Base-by-base conservation (phyloP, 192 early-diverging fungal species). In the Backusella luteola region DNA sequence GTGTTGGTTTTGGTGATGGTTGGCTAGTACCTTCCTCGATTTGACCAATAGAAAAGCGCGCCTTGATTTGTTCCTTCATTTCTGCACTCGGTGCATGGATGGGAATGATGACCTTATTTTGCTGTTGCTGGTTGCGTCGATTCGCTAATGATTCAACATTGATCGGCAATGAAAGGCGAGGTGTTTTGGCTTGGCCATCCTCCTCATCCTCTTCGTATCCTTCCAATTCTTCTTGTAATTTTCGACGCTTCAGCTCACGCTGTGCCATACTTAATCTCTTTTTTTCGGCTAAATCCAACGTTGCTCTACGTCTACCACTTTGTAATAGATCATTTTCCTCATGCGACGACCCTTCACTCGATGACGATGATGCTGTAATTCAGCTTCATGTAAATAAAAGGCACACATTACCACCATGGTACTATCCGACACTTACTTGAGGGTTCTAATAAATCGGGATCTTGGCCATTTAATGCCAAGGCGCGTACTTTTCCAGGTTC, bases 401-500 rank as follows among this genome's bases (percentile, higher is more conserved):
- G 38, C 3, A 39, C 32, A 32, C 2, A 32, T 32, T 39, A 39
- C 11, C 6, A 12, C 38, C 8, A 12, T 12, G 11, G 38, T 11
- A 11, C 3, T 12, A 39, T 39, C 2, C 8, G 11, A 12, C 38
- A 44, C 42, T 63, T 63, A 63, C 56, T 63, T 63, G 56, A 63
- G 6, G 56, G 56, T 14, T 63, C 56, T 63, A 63, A 63, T 63
- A 49, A n/a, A n/a, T 49, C 46, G n/a, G 46, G 46, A 49, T 49
- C 17, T 49, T 63, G 23, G 29, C 23, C 56, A 63, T 63, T 63
- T 63, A 29, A 23, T 29, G 56, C 12, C 23, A 63, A 63, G 12
- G 56, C 80, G 41, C 69, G 44, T 19, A 81, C 76, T 72, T 73
- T 66, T 6, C 80, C 73, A 34, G 80, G 80, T 53, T 81, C 80